phyloP scores from a whole-genome alignment of 2,329 filamentous ascomycete species.

The Magnaporthales sp. region DNA sequence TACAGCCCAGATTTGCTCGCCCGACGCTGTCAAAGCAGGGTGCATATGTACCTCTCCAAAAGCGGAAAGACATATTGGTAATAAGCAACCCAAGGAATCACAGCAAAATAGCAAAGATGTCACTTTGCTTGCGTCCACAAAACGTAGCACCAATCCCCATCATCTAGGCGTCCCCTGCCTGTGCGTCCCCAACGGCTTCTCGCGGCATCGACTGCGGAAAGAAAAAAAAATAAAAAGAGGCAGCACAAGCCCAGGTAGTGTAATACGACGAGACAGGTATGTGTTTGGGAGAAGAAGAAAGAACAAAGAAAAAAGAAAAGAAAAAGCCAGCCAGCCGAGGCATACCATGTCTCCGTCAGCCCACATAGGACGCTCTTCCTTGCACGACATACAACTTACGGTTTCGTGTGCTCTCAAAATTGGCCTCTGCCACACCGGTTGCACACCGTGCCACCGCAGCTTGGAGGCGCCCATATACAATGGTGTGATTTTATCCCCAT shows the following conservation, averaged over 20 bases:
- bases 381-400: background rate
- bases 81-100: no score
- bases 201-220: background rate
- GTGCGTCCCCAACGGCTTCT: background rate
- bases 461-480: background rate
- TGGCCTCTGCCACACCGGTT: background rate
- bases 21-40: background rate
- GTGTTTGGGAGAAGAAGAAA: background rate
- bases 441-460: background rate
- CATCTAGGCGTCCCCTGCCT: background rate
- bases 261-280: background rate
- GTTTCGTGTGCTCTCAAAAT: background rate
- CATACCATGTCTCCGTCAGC: background rate
- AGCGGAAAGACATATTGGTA: background rate
- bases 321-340: background rate
- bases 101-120: background rate
- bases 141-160: no score
- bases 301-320: no score
- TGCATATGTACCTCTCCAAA: background rate
- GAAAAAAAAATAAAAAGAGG: background rate
- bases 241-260: background rate
- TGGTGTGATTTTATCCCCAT: background rate
- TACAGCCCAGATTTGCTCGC: background rate
- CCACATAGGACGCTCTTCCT: background rate
- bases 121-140: background rate